Evolutionary conservation across 129 eudicot species (phyloP), one percentile per base, ranked within the genome.

Genomic region (Flaveria bidentis): DNA sequence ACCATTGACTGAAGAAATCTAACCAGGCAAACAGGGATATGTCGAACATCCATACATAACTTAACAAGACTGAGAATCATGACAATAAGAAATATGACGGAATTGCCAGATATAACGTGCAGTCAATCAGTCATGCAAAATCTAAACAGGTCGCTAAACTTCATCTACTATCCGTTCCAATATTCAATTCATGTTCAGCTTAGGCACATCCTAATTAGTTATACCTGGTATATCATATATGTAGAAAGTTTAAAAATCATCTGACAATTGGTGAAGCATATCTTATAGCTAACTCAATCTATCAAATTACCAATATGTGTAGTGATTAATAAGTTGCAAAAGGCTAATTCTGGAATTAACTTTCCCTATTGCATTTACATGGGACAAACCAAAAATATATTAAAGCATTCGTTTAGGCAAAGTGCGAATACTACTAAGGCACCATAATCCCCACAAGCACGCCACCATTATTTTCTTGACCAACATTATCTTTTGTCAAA

Each of bases 191-290:
- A 20, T 12, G 46, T 20, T 46, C 64, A 17, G 30, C 14, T 71
- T 16, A 36, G 20, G 69, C 69, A 64, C 23, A 71, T 36, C 76
- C 47, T 15, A 55, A 30, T 47, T 71, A 64, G 46, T n/a, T 52
- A 71, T 52, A 28, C 5, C 11, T 25, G 25, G 60, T 49, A 25
- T 28, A 30, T 30, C 36, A 30, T 30, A 30, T 3, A 30, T 70
- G 46, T 11, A 11, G 20, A 70, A 49, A 70, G 44, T 25, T 70
- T 25, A 47, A 47, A 72, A 72, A 33, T 11, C 76, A 51, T 28
- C 55, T 41, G 67, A 4, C 22, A 9, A 39, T 26, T 26, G 10
- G 62, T 50, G 5, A 36, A 36, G 41, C 7, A 36, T 36, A 36
- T 36, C 23, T 23, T 44, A 60, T 7, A 53, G 50, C 42, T 39